These are phyloP conservation scores for Fusarium tanahbumbuense DNA, from an alignment of 2,329 filamentous ascomycete species.

Conservation along the genomic window DNA sequence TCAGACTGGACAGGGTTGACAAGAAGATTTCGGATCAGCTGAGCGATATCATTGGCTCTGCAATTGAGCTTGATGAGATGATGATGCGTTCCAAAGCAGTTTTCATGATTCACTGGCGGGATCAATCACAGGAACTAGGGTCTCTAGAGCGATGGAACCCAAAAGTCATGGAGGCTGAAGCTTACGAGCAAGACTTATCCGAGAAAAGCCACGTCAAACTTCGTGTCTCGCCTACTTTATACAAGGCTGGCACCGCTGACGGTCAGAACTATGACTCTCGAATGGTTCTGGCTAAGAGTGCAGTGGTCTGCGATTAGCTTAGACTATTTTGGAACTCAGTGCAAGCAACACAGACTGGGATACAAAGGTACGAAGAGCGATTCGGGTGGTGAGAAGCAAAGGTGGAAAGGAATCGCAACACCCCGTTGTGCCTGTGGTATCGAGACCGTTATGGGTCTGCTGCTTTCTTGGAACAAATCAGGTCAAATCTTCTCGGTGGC, in stretches of 20 bases:
- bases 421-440: not conserved
- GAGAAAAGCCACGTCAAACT: not conserved
- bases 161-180: not conserved
- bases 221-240: conserved; percentile 7
- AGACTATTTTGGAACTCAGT: fast-evolving
- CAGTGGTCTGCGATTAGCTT: conserved; percentile 27
- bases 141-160: not conserved
- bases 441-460: not conserved
- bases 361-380: not conserved
- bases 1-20: fast-evolving
- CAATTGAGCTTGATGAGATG: conserved; percentile 20
- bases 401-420: not conserved
- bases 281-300: conserved; percentile 9
- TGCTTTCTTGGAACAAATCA: not conserved
- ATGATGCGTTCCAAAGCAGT: conserved; percentile 24
- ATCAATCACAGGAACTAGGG: fast-evolving
- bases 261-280: conserved; percentile 1
- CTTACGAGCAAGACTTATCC: fast-evolving
- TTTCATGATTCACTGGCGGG: not conserved
- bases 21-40: not conserved
- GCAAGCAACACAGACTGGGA: not conserved
- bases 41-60: not conserved
- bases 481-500: not conserved
- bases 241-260: conserved; percentile 14
- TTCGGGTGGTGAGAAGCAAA: not conserved